Percentiles rank a stretch among this genome's conserved stretches.
Evolutionary conservation across 768 basidiomycete species (phyloP).

Genomic region (Paxillus rubicundulus): DNA sequence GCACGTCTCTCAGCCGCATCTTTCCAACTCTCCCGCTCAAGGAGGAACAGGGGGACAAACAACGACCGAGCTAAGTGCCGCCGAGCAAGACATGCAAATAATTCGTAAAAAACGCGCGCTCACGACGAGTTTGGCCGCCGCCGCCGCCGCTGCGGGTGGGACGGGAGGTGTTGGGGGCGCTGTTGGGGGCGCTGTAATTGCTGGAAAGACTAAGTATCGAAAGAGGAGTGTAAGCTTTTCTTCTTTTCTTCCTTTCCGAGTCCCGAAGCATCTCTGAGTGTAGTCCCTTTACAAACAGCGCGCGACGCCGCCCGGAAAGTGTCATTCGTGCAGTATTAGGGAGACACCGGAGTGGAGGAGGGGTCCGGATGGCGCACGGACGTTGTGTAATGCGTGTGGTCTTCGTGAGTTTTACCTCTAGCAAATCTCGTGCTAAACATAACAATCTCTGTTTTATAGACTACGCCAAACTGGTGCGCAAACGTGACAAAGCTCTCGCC

Average conservation of each 20-base stretch:
- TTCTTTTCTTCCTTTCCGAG: background rate
- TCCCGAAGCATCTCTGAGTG: conserved; percentile 15
- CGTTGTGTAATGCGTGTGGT: conserved; percentile 83
- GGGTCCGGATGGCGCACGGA: conserved; percentile 81
- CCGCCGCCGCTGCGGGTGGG: conserved; percentile 38
- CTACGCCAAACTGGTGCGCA: conserved; percentile 81
- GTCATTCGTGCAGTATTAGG: conserved; percentile 83
- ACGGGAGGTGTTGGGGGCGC: conserved; percentile 25
- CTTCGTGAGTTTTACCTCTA: conserved; percentile 47
- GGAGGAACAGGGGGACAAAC: conserved; percentile 18
- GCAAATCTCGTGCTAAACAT: too few species aligned
- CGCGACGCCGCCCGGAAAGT: conserved; percentile 82
- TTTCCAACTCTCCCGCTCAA: conserved; percentile 14
- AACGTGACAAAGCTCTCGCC: conserved; percentile 62
- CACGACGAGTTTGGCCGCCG: conserved; percentile 57
- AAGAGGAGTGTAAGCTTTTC: conserved; percentile 73
- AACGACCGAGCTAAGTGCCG: conserved; percentile 53
- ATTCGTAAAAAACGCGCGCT: conserved; percentile 78
- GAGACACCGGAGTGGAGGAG: conserved; percentile 90
- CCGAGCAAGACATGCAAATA: conserved; percentile 83
- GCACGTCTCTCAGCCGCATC: conserved; percentile 25
- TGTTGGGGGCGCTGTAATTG: conserved; percentile 20
- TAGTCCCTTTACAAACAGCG: conserved; percentile 49
- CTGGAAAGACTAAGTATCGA: conserved; percentile 71
- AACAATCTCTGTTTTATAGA: conserved; percentile 39